Evolutionary conservation across 2,329 filamentous ascomycete species (phyloP).

Genomic region (Westerdykella aurantiaca): DNA sequence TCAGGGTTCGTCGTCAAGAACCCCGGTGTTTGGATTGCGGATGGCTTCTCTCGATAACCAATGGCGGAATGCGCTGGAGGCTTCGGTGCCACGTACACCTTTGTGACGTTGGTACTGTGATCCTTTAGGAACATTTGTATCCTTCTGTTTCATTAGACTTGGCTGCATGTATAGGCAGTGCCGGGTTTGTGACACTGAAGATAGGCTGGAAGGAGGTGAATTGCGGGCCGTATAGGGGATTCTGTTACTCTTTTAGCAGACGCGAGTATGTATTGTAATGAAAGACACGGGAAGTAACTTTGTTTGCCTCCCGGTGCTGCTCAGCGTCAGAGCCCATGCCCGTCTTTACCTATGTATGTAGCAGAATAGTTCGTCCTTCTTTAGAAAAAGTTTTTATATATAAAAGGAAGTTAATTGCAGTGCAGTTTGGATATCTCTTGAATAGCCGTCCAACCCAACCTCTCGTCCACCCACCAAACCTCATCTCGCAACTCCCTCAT

Average conservation of each 20-base stretch:
- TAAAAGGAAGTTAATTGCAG: too few species aligned
- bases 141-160: slow-evolving; percentile 1
- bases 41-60: neutral
- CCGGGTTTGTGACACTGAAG: neutral
- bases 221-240: neutral
- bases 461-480: too few species aligned
- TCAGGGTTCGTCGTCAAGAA: neutral
- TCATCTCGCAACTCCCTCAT: too few species aligned
- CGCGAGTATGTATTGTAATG: slow-evolving; percentile 15
- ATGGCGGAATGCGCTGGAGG: neutral
- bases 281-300: neutral
- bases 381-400: too few species aligned
- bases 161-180: neutral
- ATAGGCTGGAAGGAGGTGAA: neutral
- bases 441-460: too few species aligned
- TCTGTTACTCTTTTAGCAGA: neutral
- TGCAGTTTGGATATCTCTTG: too few species aligned
- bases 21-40: neutral
- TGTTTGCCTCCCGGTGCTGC: too few species aligned
- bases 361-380: too few species aligned
- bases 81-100: too few species aligned
- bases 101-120: too few species aligned
- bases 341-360: too few species aligned
- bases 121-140: neutral
- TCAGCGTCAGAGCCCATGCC: too few species aligned